Base-by-base conservation (phyloP, 2,329 filamentous ascomycete genomes). In the Seiridium unicorne region DNA sequence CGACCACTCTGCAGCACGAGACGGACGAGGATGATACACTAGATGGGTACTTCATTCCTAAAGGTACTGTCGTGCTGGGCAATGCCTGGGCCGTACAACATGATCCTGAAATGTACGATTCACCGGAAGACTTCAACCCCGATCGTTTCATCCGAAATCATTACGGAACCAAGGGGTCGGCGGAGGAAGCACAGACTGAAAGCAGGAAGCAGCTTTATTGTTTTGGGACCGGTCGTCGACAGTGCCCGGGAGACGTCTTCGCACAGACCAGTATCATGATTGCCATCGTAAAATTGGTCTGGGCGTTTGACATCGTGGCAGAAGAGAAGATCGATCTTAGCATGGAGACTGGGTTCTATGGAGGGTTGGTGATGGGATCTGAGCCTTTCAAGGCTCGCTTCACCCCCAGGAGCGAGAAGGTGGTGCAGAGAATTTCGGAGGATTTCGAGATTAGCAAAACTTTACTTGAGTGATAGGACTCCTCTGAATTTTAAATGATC, bases 21-120 rank as follows among this genome's bases (percentile, higher is more conserved):
- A 61, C 60, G 5, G 60, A 59, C 6, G 55, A 46, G n/a, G 65
- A 66, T 9, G 62, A 66, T 42, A 36, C 44, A 1, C 61, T 65
- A 3, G 60, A 62, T n/a, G 62, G 61, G 6, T 64, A 53, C 18
- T 46, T 18, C 4, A 53, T 65, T 3, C 58, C 60, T 4, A 62
- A 62, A 35, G 64, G 61, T 1, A 63, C 61, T 10, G 51, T 54
- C 11, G 31, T 65, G 11, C 53, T 65, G 3, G 44, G 44, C 4
- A 63, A 65, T 18, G 44, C 18, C 13, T 64, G 61, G 61, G 60
- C 61, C 26, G 63, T 65, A 34, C 36, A 49, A 4, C 60, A 62
- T 18, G 60, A 59, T 1, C 60, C 60, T n/a, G 51, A 61, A 2
- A 13, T 13, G 7, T 63, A 61, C 46, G 55, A 63, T 5, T 35